Evolutionary conservation across 2,329 filamentous ascomycete species (phyloP).

Genomic region (Alternaria atra): DNA sequence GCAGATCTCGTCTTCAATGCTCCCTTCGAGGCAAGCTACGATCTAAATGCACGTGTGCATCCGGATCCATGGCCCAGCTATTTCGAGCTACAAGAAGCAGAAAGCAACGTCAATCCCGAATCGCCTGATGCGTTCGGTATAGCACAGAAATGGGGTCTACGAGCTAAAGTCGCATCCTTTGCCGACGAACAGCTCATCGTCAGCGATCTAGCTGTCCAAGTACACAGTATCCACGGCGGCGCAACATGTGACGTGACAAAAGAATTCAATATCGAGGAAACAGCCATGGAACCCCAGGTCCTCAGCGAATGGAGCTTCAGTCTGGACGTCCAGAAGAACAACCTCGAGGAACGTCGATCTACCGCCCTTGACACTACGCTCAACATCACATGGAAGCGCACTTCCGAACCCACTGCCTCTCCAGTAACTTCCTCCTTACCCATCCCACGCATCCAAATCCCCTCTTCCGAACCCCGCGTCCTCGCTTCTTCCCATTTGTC

Average conservation of each 20-base stretch:
- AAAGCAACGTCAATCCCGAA: conserved; percentile 43
- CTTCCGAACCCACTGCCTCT: conserved; percentile 43
- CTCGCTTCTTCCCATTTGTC: conserved; percentile 62
- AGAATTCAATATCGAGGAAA: conserved; percentile 35
- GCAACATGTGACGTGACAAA: conserved; percentile 63
- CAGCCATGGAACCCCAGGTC: conserved; percentile 69
- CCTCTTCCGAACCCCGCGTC: conserved; percentile 86
- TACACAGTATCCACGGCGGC: conserved; percentile 69
- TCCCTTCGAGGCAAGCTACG: conserved; percentile 92
- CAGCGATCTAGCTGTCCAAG: conserved; percentile 70
- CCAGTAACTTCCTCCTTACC: conserved; percentile 66
- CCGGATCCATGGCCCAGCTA: conserved; percentile 84
- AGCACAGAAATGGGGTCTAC: conserved; percentile 81
- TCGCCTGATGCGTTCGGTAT: conserved; percentile 66
- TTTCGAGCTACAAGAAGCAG: conserved; percentile 69
- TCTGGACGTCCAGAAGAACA: conserved; percentile 76
- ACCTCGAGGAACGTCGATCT: conserved; percentile 82
- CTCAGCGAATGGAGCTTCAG: conserved; percentile 77
- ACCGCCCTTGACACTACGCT: conserved; percentile 79
- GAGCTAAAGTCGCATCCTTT: conserved; percentile 77
- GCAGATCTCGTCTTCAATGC: conserved; percentile 77
- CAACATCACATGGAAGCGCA: conserved; percentile 78
- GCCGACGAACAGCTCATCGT: conserved; percentile 70
- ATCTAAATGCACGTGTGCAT: conserved; percentile 82
- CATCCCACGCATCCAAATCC: conserved; percentile 81